Evolutionary conservation across 164 flowering plant genomes (phyloP), one percentile per base, ranked within the genome.

Genomic region (Vitis amurensis): DNA sequence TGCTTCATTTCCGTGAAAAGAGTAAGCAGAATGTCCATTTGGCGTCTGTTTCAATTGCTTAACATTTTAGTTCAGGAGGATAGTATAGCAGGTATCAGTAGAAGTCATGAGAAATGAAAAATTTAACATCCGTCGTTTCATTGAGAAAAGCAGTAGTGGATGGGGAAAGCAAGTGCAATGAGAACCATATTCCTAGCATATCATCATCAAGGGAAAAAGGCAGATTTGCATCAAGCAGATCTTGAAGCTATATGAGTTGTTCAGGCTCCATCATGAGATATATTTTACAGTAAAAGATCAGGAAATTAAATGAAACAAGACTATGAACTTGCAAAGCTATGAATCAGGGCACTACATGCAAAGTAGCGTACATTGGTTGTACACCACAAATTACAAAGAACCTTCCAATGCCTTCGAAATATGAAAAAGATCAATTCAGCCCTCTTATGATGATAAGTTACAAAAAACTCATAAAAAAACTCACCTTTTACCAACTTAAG

Each of bases 1-100:
- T 53, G 84, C 76, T 70, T 89, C 90, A 79, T 77, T 86, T 86
- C 86, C 94, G 75, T 81, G 79, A 74, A 89, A 81, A 59, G 77
- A 52, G 76, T 68, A 71, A 53, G 88, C 79, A 71, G 86, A 82
- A 68, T 75, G 80, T 65, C 72, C 92, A 81, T 74, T 82, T 66
- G 86, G 72, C n/a, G 86, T 73, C 97, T 93, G 91, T 72, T 55
- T 76, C 55, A 84, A 23, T 23, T 23, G 27, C 27, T 64, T 55
- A 62, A 56, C 47, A 58, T 64, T 53, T 52, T 50, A 69, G 63
- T 59, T 29, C 49, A 71, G 59, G 50, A 53, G 67, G 30, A 62
- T 49, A 44, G 13, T 67, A 14, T 58, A 58, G 17, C 8, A 58
- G 9, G 19, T 12, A 11, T 23, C 27, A 23, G 2, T 23, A 23